Evolutionary conservation across 768 basidiomycete genomes (phyloP).

Genomic region (Chalciporus pseudorubinellus): DNA sequence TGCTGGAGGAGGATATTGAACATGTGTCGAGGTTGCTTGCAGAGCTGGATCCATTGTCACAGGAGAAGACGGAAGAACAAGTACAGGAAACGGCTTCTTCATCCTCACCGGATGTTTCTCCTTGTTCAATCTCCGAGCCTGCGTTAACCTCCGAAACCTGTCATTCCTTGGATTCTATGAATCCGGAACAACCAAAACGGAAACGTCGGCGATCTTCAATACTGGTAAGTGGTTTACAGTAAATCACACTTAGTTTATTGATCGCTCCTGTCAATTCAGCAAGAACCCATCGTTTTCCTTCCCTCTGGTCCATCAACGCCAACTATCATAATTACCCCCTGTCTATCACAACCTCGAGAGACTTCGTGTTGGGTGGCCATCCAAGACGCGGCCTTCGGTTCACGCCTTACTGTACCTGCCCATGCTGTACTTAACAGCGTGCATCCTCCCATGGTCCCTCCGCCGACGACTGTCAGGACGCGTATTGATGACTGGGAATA

Average conservation of each 20-base stretch:
- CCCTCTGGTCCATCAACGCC: slow-evolving; percentile 41
- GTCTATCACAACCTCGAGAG: slow-evolving; percentile 38
- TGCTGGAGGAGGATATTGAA: slow-evolving; percentile 40
- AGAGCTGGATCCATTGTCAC: slow-evolving; percentile 34
- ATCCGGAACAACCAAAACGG: slow-evolving; percentile 9
- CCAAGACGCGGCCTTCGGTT: slow-evolving; percentile 55
- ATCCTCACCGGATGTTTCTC: not conserved
- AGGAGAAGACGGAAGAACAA: slow-evolving; percentile 8
- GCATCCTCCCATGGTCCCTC: slow-evolving; percentile 43
- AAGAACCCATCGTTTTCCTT: slow-evolving; percentile 30
- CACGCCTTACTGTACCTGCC: slow-evolving; percentile 48
- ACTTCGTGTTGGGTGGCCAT: slow-evolving; percentile 47
- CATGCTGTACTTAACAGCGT: slow-evolving; percentile 45
- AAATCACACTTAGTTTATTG: not conserved
- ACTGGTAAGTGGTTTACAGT: slow-evolving; percentile 1
- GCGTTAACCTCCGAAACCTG: not conserved
- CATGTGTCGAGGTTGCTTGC: slow-evolving; percentile 42
- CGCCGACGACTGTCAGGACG: slow-evolving; percentile 21
- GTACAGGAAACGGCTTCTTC: not conserved
- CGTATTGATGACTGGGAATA: slow-evolving; percentile 45
- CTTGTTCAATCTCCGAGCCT: not conserved
- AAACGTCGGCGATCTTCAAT: slow-evolving; percentile 12
- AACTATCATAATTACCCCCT: slow-evolving; percentile 51
- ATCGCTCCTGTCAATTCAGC: slow-evolving; percentile 1
- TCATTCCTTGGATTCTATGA: not conserved